Percentiles rank a stretch among this genome's conserved stretches.
Evolutionary conservation across 352 stramenopile species (phyloP).

Genomic region (Pythium insidiosum): DNA sequence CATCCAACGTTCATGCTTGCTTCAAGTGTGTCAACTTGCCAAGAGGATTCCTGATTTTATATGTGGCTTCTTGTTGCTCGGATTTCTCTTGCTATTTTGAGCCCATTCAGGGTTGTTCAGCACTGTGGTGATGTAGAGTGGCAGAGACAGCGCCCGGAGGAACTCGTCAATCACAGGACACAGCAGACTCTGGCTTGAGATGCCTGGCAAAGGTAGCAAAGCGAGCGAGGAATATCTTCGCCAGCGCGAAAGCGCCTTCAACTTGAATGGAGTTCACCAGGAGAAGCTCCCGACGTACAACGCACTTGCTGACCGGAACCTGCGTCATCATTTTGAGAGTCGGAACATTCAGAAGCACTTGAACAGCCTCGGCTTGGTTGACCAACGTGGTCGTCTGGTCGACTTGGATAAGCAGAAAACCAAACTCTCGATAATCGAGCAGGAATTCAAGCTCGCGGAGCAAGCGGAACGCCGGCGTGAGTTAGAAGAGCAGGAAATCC

Average conservation of each 20-base stretch:
- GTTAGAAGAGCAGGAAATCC: slow-evolving; percentile 83
- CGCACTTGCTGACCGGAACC: slow-evolving; percentile 82
- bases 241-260: slow-evolving; percentile 52
- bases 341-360: slow-evolving; percentile 68
- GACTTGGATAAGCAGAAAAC: slow-evolving; percentile 85
- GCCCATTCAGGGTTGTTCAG: neutral
- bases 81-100: neutral
- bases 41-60: neutral
- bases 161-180: no score
- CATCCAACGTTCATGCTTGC: slow-evolving; percentile 35
- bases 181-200: no score
- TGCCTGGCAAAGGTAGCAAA: no score
- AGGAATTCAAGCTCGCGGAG: slow-evolving; percentile 88
- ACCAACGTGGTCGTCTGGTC: slow-evolving; percentile 83
- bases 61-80: slow-evolving; percentile 3
- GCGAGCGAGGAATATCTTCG: slow-evolving; percentile 31
- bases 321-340: slow-evolving; percentile 88
- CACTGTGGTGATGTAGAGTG: no score
- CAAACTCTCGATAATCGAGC: slow-evolving; percentile 89
- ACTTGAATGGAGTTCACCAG: slow-evolving; percentile 46
- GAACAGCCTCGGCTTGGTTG: slow-evolving; percentile 77
- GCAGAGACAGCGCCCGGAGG: no score
- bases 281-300: slow-evolving; percentile 81
- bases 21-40: slow-evolving; percentile 1
- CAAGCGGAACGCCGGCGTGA: slow-evolving; percentile 58